Evolutionary conservation across 2,329 filamentous ascomycete species (phyloP), one percentile per base, ranked within the genome.

Genomic region (Mollisia scopiformis): DNA sequence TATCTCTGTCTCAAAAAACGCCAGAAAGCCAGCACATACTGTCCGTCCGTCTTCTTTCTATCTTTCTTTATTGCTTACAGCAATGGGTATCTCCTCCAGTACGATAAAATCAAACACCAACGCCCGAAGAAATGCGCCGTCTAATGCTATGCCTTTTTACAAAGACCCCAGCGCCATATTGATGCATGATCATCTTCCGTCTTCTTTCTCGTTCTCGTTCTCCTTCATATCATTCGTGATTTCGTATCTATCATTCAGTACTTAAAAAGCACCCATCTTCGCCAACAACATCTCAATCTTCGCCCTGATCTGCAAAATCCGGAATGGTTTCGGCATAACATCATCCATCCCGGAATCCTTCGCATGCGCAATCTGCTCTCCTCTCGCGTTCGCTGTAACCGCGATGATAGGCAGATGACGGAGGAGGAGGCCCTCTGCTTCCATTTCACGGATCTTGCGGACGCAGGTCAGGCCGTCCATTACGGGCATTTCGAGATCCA

Each of bases 401-500:
- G 87, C 88, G 67, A 91, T 90, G 68, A 91, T 90, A 5, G 88
- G 88, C n/a, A 91, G 83, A 67, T 90, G 88, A 54, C 80, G 77
- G 16, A 80, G 78, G 39, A 90, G 81, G n/a, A 56, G 14, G 1
- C 86, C 85, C 46, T 84, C 78, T 55, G 75, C 77, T 73, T 93
- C 88, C 33, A 91, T 77, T 63, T 88, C 82, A 13, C 90, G 82
- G 52, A 93, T 92, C 63, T 81, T 84, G 43, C 82, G 80, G 7
- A 89, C 88, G 66, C 89, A 92, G 3, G 88, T 89, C 76, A 90
- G 84, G 37, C 90, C 90, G 68, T 93, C 89, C 89, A 92, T 92
- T 41, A 92, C 83, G 1, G 90, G 90, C 90, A 93, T 93, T 69
- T 92, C 89, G 55, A 92, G 80, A 69, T 93, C 90, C 89, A 93